Evolutionary conservation across 345 rosid genomes (phyloP), one percentile per base, ranked within the genome.

Genomic region (Aquilaria yunnanensis): DNA sequence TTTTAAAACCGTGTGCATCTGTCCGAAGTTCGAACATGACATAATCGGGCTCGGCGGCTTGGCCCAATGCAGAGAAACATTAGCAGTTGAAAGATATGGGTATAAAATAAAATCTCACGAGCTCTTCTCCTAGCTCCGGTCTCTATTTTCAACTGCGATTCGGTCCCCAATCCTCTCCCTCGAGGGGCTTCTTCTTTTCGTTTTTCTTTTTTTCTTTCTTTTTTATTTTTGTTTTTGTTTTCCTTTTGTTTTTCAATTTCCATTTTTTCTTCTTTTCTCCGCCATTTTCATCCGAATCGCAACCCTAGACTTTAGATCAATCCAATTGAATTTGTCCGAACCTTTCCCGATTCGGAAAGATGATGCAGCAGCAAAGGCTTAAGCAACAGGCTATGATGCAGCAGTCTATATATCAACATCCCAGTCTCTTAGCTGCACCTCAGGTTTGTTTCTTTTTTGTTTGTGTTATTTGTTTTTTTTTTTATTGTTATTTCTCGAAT

Each of bases 301-400:
- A 72, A 65, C 63, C 61, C 60, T 32, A 48, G 9, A 56, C 1
- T 2, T 6, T 51, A 30, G n/a, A 50, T 60, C 34, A 34, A 67
- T 46, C 62, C 32, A 37, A 37, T 37, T 7, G 3, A 10, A 34
- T 10, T 23, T 23, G 23, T 23, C 23, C 13, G 14, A 0, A 29
- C 10, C 46, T 6, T 3, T 45, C 32, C 9, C 2, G 6, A 47
- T 10, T 64, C 43, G 43, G 11, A 53, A 48, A 34, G 47, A 70
- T 51, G 81, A 80, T 74, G 85, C 73, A 74, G 76, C 86, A 79
- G 37, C 87, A 85, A 65, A 75, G 85, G 77, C 72, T 82, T 50
- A 80, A 72, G 73, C 87, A 80, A 55, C 85, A 82, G 63, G 80
- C 85, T 57, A 75, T 82, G 78, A 78, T 82, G 82, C 87, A 80